A percentile compares a stretch with the other conserved stretches of the same genome.
phyloP scores from a whole-genome alignment of 495 filamentous ascomycete species.

The Neurospora intermedia region DNA sequence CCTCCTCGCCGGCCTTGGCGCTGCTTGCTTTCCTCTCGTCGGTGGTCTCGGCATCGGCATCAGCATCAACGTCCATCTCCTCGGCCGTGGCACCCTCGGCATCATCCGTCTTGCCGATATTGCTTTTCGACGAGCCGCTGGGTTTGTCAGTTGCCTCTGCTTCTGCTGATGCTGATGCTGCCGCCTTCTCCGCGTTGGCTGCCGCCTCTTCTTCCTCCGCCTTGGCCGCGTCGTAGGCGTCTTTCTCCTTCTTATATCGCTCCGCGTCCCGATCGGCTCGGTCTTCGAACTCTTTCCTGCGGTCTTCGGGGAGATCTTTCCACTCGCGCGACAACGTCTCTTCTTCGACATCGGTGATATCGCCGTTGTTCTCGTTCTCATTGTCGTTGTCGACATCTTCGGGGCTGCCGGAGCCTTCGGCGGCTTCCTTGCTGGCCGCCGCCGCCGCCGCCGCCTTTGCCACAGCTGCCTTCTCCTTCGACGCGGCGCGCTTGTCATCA shows the following conservation, averaged over 20 bases:
- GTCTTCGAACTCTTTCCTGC: slow-evolving; percentile 32
- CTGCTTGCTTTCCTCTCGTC: not conserved
- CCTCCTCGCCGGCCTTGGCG: slow-evolving; percentile 1
- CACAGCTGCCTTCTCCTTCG: slow-evolving; percentile 22
- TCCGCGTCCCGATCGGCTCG: slow-evolving; percentile 30
- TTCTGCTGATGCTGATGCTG: slow-evolving; percentile 11
- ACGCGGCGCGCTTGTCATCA: slow-evolving; percentile 29
- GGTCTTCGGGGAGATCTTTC: slow-evolving; percentile 34
- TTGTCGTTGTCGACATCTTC: slow-evolving; percentile 52
- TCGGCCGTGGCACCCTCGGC: slow-evolving; percentile 1
- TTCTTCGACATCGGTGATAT: slow-evolving; percentile 26
- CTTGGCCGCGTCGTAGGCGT: slow-evolving; percentile 17
- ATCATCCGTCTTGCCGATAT: slow-evolving; percentile 18
- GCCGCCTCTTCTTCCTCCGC: slow-evolving; percentile 9
- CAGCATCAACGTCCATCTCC: not conserved
- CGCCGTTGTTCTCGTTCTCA: slow-evolving; percentile 21
- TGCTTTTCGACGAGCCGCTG: slow-evolving; percentile 10
- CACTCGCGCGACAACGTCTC: slow-evolving; percentile 38
- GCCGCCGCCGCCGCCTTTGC: slow-evolving; percentile 33
- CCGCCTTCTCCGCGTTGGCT: slow-evolving; percentile 6
- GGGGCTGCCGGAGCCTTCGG: slow-evolving; percentile 60
- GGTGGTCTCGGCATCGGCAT: not conserved
- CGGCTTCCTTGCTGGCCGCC: slow-evolving; percentile 47
- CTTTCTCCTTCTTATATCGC: slow-evolving; percentile 35
- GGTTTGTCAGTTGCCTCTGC: slow-evolving; percentile 3